phyloP scores from a whole-genome alignment of 257 asterid genomes.

The Nicotiana tabacum region DNA sequence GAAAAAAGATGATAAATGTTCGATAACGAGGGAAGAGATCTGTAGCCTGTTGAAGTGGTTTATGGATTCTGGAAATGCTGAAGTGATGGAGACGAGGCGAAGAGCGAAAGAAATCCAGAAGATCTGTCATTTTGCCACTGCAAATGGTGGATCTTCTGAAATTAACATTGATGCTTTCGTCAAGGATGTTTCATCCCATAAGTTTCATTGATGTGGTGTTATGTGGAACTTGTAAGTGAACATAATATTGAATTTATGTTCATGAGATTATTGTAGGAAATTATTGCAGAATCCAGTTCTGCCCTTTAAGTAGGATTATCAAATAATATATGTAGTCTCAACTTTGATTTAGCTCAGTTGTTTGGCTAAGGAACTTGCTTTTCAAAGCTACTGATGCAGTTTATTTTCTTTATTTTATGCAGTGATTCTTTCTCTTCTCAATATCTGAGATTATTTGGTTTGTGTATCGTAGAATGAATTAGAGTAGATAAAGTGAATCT shows the following conservation, averaged over 20 bases:
- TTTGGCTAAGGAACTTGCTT: background rate
- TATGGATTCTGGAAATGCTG: constrained; percentile 12
- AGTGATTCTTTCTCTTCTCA: too few species aligned
- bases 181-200: background rate
- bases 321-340: background rate
- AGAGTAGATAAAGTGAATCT: background rate
- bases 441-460: background rate
- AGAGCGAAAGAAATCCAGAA: constrained; percentile 5
- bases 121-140: background rate
- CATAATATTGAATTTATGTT: background rate
- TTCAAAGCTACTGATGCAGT: background rate
- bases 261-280: background rate
- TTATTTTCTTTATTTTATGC: background rate
- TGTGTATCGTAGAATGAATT: background rate
- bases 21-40: constrained; percentile 21
- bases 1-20: constrained; percentile 21
- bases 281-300: background rate
- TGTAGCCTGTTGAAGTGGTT: constrained; percentile 10
- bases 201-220: background rate
- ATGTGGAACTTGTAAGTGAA: background rate
- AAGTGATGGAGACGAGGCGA: constrained; percentile 8
- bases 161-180: constrained; percentile 9
- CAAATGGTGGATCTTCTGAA: background rate
- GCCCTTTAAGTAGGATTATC: background rate
- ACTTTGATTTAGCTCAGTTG: background rate